Evolutionary conservation across 345 rosid species (phyloP).

Genomic region (Arabis hirsuta): DNA sequence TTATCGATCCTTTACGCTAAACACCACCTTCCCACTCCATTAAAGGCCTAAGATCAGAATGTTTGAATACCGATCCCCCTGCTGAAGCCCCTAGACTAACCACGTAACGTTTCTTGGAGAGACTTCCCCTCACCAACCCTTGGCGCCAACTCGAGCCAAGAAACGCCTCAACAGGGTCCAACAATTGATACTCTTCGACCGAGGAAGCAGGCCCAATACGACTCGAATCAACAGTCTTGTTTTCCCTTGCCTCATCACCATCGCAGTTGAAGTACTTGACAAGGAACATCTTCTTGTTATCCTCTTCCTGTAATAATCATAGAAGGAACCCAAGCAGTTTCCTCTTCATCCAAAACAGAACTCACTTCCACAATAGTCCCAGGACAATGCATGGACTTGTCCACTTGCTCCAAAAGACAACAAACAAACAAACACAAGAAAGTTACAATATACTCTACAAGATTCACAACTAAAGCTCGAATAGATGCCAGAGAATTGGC

Average conservation of each 20-base stretch:
- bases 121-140: constrained; percentile 60
- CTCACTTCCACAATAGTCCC: constrained; percentile 63
- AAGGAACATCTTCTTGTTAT: constrained; percentile 41
- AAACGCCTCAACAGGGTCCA: constrained; percentile 56
- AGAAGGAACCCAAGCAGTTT: constrained; percentile 61
- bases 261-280: constrained; percentile 48
- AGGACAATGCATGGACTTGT: constrained; percentile 57
- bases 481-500: constrained; percentile 84
- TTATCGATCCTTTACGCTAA: constrained; percentile 48
- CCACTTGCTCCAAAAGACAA: constrained; percentile 46
- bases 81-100: constrained; percentile 52
- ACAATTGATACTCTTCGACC: constrained; percentile 48
- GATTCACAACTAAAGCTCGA: constrained; percentile 64
- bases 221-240: constrained; percentile 36
- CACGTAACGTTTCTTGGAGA: constrained; percentile 45
- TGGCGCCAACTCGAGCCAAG: constrained; percentile 54
- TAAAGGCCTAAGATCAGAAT: constrained; percentile 58
- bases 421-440: not conserved
- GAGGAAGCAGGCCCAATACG: constrained; percentile 52
- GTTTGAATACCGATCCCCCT: constrained; percentile 43
- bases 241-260: constrained; percentile 41
- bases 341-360: constrained; percentile 33
- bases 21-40: constrained; percentile 60
- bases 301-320: constrained; percentile 53
- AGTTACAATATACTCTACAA: too few relatives aligned